Base-by-base conservation (phyloP, 257 asterid genomes). In the Catharanthus roseus region DNA sequence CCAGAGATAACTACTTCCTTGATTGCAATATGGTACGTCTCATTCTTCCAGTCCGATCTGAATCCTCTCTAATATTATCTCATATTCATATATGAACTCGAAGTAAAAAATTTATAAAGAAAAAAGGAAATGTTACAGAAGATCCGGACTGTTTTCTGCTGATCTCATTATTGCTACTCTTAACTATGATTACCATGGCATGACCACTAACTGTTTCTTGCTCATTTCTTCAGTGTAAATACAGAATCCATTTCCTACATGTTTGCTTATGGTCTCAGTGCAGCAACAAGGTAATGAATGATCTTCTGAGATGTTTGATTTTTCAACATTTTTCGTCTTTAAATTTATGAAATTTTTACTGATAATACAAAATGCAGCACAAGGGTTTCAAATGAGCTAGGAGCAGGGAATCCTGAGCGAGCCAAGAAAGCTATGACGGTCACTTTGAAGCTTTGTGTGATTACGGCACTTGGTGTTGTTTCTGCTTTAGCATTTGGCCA, bases 361-460 rank as follows among this genome's bases (percentile, higher is more conserved):
- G n/a, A n/a, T n/a, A n/a, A n/a, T 1, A 50, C 6, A 65, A 2
- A n/a, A 69, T 79, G 80, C 93, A 93, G 97, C 85, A 87, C 95
- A 0, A 85, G 98, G 81, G 97, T 93, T 70, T 85, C 97, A 15
- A 93, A 93, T 69, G 96, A 89, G 83, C 53, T 93, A 31, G 97
- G 96, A 36, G 87, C 87, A 0, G 97, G 95, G 34, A 75, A 85
- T 53, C 85, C 92, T 0, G 70, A 55, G 28, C 67, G 76, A 74
- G 98, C 98, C 0, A 90, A 78, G 77, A 89, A 75, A 5, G 93
- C 96, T 18, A 83, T 83, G 93, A 53, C 13, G 11, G 96, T 92
- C 41, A 65, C 90, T 26, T 87, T 92, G 39, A 85, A 85, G 67
- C 77, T 92, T 7, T 79, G 85, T 21, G 28, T 82, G 38, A 19